Percentiles rank a stretch among this genome's conserved stretches.
phyloP scores from a whole-genome alignment of 2,329 filamentous ascomycete genomes.

The Fusarium begoniae region DNA sequence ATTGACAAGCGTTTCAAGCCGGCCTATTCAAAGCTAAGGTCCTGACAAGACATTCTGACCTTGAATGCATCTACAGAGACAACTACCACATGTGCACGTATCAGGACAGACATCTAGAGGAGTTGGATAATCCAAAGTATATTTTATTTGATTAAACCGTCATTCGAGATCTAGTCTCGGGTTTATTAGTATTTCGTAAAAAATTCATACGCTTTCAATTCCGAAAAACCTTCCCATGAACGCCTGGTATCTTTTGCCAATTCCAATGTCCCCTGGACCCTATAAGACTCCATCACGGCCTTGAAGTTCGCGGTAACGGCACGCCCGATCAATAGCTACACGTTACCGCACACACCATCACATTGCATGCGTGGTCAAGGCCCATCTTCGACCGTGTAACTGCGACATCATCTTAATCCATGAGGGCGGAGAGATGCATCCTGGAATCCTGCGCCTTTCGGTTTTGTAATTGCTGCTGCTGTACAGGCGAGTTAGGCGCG shows the following conservation, averaged over 20 bases:
- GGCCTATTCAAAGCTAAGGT: neutral
- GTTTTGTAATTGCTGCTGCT: constrained; percentile 18
- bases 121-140: neutral
- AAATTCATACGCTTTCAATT: neutral
- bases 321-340: neutral
- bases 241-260: constrained; percentile 31
- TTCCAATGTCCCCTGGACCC: neutral
- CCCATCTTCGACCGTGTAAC: neutral
- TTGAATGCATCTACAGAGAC: neutral
- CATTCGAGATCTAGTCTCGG: neutral
- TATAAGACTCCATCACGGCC: neutral
- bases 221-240: constrained; percentile 1
- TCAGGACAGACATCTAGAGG: neutral
- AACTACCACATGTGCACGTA: neutral
- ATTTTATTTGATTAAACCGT: neutral
- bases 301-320: neutral
- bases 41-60: neutral
- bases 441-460: constrained; percentile 34
- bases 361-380: neutral
- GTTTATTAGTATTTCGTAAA: neutral
- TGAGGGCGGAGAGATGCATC: constrained; percentile 39
- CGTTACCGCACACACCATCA: neutral
- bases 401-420: constrained; percentile 10
- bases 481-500: constrained; percentile 42
- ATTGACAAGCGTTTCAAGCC: neutral